Base-by-base conservation (phyloP, 2,329 filamentous ascomycete genomes). In the Hypoxylon sp. region DNA sequence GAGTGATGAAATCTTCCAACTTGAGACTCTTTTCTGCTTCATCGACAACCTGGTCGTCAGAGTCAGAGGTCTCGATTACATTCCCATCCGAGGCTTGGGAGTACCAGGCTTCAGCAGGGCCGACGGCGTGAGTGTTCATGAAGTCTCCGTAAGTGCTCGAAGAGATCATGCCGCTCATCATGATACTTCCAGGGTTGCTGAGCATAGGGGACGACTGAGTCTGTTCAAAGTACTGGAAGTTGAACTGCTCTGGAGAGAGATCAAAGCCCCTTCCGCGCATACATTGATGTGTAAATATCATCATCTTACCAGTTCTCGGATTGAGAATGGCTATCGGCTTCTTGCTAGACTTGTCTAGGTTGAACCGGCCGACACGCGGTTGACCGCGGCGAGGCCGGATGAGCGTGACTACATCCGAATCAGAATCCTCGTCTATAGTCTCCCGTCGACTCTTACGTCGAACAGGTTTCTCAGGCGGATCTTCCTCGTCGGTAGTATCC, bases 51-150 rank as follows among this genome's bases (percentile, higher is more conserved):
- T 88, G 87, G 23, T 86, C 83, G 46, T 88, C 85, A 2, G 84
- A 81, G 5, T 81, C 78, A 12, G 78, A 81, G 21, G 61, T 61
- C 21, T 75, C 74, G 6, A 70, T 67, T 2, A 81, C 78, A 48
- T 86, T 84, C 56, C 86, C 84, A 66, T 91, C 89, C 11, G 87
- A 85, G 9, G 84, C 84, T 57, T 90, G 88, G 4, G 91, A 87
- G 73, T 91, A 94, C 77, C 93, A 94, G 6, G 91, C 90, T 78
- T 94, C 91, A 0, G 89, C 85, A 1, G 91, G 90, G 0, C 91
- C 91, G 73, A 92, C 84, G n/a, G 88, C 84, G 74, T 91, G 88
- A 4, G 87, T 87, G 69, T 85, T 85, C 77, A 88, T 81, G 62
- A 85, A 85, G 72, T 87, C 84, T 43, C 83, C 84, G 70, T 86